phyloP scores from a whole-genome alignment of 2,329 filamentous ascomycete species.

The Alternaria postmessia region DNA sequence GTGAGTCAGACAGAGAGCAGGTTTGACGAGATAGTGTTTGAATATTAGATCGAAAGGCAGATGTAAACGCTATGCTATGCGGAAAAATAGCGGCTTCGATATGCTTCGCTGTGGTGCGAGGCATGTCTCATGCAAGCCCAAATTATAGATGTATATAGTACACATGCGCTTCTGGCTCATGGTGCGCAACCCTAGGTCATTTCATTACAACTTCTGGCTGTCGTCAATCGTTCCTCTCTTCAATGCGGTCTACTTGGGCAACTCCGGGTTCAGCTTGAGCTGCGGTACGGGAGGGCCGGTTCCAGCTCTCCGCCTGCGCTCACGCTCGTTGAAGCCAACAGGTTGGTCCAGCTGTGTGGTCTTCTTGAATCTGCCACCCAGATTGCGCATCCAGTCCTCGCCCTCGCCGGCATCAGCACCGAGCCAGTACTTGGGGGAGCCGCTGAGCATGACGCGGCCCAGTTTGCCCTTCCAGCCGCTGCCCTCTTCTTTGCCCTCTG shows the following conservation, averaged over 20 bases:
- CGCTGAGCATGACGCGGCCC: constrained; percentile 78
- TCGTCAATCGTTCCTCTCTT: constrained; percentile 16
- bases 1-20: background rate
- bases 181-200: constrained; percentile 6
- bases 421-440: constrained; percentile 83
- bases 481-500: constrained; percentile 72
- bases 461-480: constrained; percentile 80
- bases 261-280: constrained; percentile 31
- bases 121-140: constrained; percentile 2
- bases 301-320: constrained; percentile 67
- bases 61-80: constrained; percentile 7
- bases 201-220: constrained; percentile 14
- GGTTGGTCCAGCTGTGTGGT: constrained; percentile 51
- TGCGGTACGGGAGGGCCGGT: constrained; percentile 63
- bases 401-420: constrained; percentile 69
- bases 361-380: constrained; percentile 68
- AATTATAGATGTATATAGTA: constrained; percentile 12
- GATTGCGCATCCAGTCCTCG: constrained; percentile 72
- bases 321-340: constrained; percentile 62
- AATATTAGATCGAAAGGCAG: background rate
- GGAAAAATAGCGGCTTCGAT: background rate
- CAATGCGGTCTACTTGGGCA: constrained; percentile 26
- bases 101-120: background rate
- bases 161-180: constrained; percentile 9
- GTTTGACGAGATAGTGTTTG: background rate